These are phyloP conservation scores for Orobanche coerulescens DNA, from an alignment of 257 asterid species.

Conservation along the genomic window DNA sequence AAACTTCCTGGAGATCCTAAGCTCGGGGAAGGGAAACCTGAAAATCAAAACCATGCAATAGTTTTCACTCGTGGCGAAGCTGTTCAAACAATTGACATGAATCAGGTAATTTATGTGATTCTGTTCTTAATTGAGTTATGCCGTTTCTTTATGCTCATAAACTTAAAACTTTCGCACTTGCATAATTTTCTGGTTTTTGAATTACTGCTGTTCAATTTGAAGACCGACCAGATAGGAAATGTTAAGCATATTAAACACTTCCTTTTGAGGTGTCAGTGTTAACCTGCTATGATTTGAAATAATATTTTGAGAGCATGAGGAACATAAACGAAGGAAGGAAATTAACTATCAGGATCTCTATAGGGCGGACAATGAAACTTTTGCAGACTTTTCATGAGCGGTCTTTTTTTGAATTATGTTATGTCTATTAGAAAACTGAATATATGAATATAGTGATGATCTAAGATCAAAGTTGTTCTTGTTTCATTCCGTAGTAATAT, in stretches of 20 bases:
- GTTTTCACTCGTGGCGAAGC: conserved; percentile 98
- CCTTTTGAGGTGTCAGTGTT: not conserved
- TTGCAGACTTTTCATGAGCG: not conserved
- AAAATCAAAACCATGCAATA: conserved; percentile 92
- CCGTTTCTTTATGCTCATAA: conserved; percentile 5
- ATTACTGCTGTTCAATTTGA: not conserved
- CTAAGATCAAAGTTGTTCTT: not conserved
- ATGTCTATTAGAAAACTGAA: not conserved
- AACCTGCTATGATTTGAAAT: not conserved
- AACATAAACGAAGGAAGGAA: not conserved
- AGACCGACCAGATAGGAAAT: not conserved
- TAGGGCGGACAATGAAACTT: not conserved
- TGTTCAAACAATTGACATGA: conserved; percentile 96
- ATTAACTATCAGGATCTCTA: not conserved
- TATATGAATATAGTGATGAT: not conserved
- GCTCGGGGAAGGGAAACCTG: conserved; percentile 99
- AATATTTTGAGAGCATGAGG: not conserved
- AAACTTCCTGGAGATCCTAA: conserved; percentile 99
- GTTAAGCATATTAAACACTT: not conserved
- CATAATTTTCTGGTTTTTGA: conserved; percentile 6
- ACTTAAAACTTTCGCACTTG: not conserved
- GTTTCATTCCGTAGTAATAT: no score
- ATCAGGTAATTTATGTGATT: conserved; percentile 50
- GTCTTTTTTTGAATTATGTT: not conserved
- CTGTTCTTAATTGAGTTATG: conserved; percentile 4